Conservation (phyloP, 129 eudicot species). For the Centella asiatica region DNA sequence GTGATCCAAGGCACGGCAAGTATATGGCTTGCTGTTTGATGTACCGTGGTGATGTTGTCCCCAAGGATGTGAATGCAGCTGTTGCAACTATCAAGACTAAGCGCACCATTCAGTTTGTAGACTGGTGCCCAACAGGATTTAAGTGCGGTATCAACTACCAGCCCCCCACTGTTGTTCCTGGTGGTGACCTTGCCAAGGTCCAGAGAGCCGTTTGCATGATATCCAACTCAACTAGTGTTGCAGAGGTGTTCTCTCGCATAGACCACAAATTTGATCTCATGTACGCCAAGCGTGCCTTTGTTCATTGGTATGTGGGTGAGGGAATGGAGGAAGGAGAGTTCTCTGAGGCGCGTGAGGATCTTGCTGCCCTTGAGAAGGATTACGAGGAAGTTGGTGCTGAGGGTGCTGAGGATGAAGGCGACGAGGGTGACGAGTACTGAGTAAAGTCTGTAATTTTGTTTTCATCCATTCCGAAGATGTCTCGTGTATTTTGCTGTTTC, state of each 20-base stretch:
- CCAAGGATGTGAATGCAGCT: conserved; percentile 65
- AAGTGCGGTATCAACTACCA: conserved; percentile 71
- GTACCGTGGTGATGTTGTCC: conserved; percentile 74
- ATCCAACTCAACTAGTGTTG: conserved; percentile 56
- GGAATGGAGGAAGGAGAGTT: conserved; percentile 81
- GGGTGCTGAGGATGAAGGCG: conserved; percentile 55
- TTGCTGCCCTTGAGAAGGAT: conserved; percentile 76
- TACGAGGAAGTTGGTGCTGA: conserved; percentile 70
- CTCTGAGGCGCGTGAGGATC: conserved; percentile 75
- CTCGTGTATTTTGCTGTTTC: no score
- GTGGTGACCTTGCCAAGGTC: conserved; percentile 66
- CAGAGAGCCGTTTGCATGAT: conserved; percentile 75
- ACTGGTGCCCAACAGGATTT: conserved; percentile 75
- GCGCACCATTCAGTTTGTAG: conserved; percentile 68
- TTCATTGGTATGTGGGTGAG: conserved; percentile 76
- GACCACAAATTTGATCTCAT: conserved; percentile 63
- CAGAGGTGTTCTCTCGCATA: conserved; percentile 57
- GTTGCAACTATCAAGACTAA: conserved; percentile 64
- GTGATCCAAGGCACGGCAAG: conserved; percentile 64
- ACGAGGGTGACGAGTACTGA: conserved; percentile 55
- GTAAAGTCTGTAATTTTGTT: no score
- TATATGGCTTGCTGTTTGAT: conserved; percentile 74
- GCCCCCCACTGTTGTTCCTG: conserved; percentile 65
- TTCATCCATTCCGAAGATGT: no score
- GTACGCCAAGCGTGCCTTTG: conserved; percentile 72